A percentile compares a stretch with the other conserved stretches of the same genome.
Conservation (phyloP, 2,329 filamentous ascomycete species). For the Sodiomyces alkalinus region DNA sequence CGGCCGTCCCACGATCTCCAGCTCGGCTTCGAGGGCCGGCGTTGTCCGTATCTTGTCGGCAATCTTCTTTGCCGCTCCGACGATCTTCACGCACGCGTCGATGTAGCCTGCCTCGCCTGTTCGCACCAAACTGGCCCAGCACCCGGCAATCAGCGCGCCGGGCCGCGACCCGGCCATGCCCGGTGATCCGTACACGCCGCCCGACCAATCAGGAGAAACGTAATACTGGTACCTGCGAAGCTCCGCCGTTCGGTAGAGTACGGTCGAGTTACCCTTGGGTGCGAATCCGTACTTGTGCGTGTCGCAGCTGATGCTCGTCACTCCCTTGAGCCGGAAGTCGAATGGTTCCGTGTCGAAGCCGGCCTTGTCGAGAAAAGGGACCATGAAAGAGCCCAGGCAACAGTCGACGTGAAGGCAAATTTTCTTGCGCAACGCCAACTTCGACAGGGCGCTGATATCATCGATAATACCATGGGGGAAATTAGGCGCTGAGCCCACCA, state of each 20-base stretch:
- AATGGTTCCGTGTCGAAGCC: constrained; percentile 81
- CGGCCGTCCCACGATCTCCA: constrained; percentile 70
- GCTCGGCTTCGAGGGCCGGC: constrained; percentile 52
- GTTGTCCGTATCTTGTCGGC: constrained; percentile 56
- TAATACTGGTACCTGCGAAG: constrained; percentile 92
- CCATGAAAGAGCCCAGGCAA: constrained; percentile 88
- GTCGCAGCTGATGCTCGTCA: constrained; percentile 90
- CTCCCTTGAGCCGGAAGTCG: constrained; percentile 86
- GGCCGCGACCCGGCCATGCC: constrained; percentile 84
- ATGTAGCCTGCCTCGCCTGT: constrained; percentile 83
- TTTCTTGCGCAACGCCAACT: constrained; percentile 62
- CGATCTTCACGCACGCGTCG: constrained; percentile 72
- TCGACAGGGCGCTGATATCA: constrained; percentile 75
- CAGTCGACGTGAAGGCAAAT: constrained; percentile 93
- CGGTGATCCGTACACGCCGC: constrained; percentile 89
- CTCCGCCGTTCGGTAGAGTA: constrained; percentile 70
- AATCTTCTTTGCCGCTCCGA: constrained; percentile 74
- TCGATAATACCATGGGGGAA: constrained; percentile 98
- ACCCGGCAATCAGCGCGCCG: constrained; percentile 85
- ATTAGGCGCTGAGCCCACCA: constrained; percentile 92
- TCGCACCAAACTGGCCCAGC: constrained; percentile 85
- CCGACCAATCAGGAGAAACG: constrained; percentile 85
- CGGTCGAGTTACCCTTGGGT: constrained; percentile 88
- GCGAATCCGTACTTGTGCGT: constrained; percentile 99
- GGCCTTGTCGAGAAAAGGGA: constrained; percentile 84